These are phyloP conservation scores for Podospora bellae-mahoneyi DNA, from an alignment of 495 filamentous ascomycete species.

Conservation along the genomic window DNA sequence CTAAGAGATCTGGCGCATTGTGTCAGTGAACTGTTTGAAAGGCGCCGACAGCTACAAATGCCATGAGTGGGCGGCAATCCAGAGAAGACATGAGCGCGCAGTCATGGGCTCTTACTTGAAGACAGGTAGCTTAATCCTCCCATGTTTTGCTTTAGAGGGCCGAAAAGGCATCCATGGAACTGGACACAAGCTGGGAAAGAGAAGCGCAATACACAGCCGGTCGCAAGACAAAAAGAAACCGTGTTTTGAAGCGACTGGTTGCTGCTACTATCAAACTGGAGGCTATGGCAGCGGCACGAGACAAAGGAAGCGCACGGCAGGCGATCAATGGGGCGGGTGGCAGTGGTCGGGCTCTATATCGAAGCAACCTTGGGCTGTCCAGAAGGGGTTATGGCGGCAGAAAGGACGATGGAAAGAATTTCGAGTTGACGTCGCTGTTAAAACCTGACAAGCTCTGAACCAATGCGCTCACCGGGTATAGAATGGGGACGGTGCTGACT, in stretches of 20 bases:
- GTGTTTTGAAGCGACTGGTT: too few species aligned
- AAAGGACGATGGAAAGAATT: not conserved
- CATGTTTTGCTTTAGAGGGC: not conserved
- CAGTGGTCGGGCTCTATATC: slow-evolving; percentile 3
- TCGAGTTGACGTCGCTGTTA: not conserved
- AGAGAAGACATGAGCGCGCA: not conserved
- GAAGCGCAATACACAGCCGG: not conserved
- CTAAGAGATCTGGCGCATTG: not conserved
- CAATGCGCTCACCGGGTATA: not conserved
- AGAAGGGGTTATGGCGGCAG: not conserved
- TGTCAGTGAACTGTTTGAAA: not conserved
- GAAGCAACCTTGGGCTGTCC: not conserved
- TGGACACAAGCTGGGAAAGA: not conserved
- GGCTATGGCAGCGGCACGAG: not conserved
- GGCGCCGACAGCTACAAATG: not conserved
- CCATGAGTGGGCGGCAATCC: not conserved
- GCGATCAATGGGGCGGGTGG: not conserved
- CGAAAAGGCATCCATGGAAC: not conserved
- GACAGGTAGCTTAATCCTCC: not conserved
- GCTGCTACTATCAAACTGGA: not conserved
- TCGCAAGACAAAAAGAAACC: not conserved
- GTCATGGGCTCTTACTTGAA: not conserved
- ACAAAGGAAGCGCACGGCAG: not conserved
- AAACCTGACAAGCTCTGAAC: not conserved
- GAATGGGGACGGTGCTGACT: not conserved